phyloP scores from a whole-genome alignment of 2,329 filamentous ascomycete genomes.

The Botrytis fabae region DNA sequence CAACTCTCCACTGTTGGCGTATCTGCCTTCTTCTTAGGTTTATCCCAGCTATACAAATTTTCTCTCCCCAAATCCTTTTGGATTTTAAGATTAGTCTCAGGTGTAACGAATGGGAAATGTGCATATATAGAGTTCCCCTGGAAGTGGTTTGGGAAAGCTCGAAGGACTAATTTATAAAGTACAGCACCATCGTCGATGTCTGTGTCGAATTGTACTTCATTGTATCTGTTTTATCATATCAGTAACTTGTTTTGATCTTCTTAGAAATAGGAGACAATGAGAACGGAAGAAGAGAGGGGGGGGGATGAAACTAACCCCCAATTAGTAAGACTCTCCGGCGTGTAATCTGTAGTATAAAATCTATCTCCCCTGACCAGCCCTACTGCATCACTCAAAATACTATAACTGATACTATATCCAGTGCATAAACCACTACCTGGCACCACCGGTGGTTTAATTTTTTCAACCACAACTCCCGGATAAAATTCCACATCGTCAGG shows the following conservation, averaged over 20 bases:
- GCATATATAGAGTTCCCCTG: conserved; percentile 74
- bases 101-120: conserved; percentile 60
- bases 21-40: conserved; percentile 28
- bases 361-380: conserved; percentile 58
- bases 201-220: conserved; percentile 6
- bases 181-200: conserved; percentile 74
- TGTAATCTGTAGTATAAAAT: conserved; percentile 52
- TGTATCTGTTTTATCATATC: conserved; percentile 8
- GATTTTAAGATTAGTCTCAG: conserved; percentile 69
- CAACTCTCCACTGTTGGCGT: background rate
- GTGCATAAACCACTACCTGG: conserved; percentile 55
- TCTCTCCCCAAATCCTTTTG: conserved; percentile 56
- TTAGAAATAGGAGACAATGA: background rate
- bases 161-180: conserved; percentile 78
- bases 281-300: conserved; percentile 32
- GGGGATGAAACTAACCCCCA: conserved; percentile 65
- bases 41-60: conserved; percentile 34
- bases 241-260: background rate
- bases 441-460: conserved; percentile 52
- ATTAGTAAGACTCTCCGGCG: conserved; percentile 72
- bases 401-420: conserved; percentile 55
- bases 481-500: conserved; percentile 63
- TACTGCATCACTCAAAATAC: conserved; percentile 60
- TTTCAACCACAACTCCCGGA: conserved; percentile 64
- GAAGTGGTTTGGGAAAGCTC: conserved; percentile 78